Evolutionary conservation across 2,329 filamentous ascomycete genomes (phyloP).

Genomic region (Pseudogymnoascus sp.): DNA sequence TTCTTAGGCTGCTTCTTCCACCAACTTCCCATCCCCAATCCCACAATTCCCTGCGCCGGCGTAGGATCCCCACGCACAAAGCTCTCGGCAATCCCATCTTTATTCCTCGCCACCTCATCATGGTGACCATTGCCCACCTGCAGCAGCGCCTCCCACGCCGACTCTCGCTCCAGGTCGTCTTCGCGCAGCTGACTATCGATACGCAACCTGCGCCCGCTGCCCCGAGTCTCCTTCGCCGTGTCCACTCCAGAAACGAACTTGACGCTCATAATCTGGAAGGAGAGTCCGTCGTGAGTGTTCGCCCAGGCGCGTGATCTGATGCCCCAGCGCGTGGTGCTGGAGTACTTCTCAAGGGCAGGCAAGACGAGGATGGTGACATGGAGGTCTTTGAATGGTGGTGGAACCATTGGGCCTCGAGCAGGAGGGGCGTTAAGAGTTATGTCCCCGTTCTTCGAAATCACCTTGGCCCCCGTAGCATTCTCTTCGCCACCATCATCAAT

Average conservation of each 20-base stretch:
- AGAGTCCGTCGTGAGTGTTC: constrained; percentile 53
- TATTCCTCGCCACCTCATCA: neutral
- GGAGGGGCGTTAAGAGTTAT: constrained; percentile 48
- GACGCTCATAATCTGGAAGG: constrained; percentile 74
- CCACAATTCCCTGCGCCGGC: neutral
- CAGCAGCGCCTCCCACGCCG: neutral
- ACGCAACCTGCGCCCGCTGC: constrained; percentile 31
- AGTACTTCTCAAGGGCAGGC: constrained; percentile 70
- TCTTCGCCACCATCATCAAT: constrained; percentile 30
- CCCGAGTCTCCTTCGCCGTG: constrained; percentile 38
- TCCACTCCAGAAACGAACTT: constrained; percentile 77
- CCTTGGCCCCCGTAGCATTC: constrained; percentile 20
- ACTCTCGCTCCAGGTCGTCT: constrained; percentile 17
- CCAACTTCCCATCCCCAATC: constrained; percentile 13
- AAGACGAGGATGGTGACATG: constrained; percentile 83
- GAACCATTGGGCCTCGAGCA: constrained; percentile 51
- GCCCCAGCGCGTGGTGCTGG: constrained; percentile 67
- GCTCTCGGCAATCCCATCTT: neutral
- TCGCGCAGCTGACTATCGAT: constrained; percentile 18
- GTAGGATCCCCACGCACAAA: constrained; percentile 11
- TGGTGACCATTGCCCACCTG: constrained; percentile 1
- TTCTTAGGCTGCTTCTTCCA: constrained; percentile 6
- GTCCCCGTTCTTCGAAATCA: constrained; percentile 29
- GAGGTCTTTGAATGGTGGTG: constrained; percentile 66
- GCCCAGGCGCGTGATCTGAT: constrained; percentile 77